Base-by-base conservation (phyloP, 2,329 filamentous ascomycete species). In the Fusarium palustre region DNA sequence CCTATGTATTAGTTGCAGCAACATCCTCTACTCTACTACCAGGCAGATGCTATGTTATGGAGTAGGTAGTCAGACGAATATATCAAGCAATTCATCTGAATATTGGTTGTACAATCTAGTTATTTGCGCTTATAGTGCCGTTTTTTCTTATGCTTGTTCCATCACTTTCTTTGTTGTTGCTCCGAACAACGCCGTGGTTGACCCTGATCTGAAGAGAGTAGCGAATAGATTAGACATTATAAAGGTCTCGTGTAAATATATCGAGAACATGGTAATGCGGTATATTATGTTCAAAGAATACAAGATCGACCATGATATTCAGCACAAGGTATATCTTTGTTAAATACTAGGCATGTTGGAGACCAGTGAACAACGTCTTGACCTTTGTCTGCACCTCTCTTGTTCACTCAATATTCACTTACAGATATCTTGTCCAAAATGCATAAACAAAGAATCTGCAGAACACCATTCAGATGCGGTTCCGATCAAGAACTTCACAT, bases 371-470 rank as follows among this genome's bases (percentile, higher is more conserved):
- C 33, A 52, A 41, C 24, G 10, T 28, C 18, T 41, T 15, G n/a
- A 13, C 24, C 48, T 55, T 64, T 56, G 45, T 64, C 31, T 30
- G 20, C 22, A 5, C 20, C 7, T 34, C 24, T 41, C 38, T 53
- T 41, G 41, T 42, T 49, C 47, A 30, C 36, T 28, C 10, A 30
- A 18, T 6, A 8, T 24, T 24, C n/a, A 39, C 22, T 41, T 25
- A 25, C 46, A 36, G 15, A 33, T 33, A 30, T 34, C 31, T 64
- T 64, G 56, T 64, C 42, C 56, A 16, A n/a, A 13, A 46, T 34
- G 20, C 34, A 28, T 30, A 22, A 30, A 66, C 61, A 66, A 66
- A 66, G 47, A 33, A 38, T 20, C 12, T 6, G 3, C 13, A 31
- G 57, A 47, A 47, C 50, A 52, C 16, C 22, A 16, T 12, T 9